Base-by-base conservation (phyloP, 345 rosid genomes). In the Euphorbia peplus region DNA sequence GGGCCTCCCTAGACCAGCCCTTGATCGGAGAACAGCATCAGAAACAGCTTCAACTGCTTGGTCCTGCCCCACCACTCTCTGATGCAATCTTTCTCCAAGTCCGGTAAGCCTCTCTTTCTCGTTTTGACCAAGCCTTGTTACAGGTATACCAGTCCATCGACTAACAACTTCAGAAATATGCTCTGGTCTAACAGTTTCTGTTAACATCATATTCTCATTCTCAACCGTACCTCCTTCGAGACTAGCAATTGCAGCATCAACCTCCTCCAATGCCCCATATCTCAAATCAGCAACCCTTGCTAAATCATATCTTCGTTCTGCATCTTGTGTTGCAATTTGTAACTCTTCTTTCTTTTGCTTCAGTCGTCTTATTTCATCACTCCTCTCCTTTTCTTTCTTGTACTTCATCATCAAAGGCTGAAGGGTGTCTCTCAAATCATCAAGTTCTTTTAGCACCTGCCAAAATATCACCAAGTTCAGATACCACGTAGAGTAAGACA, bases 101-200 rank as follows among this genome's bases (percentile, higher is more conserved):
- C 97, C 97, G 55, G 88, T 83, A 58, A 93, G 42, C 79, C 92
- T 84, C 52, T 84, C 93, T 66, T 89, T 93, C 11, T 91, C 98
- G 30, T 89, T 82, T 80, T 88, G 95, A 28, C 97, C 95, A 0
- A 93, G 97, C 72, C 98, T 87, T 11, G 91, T 89, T 5, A 93
- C 91, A 18, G 98, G 91, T 37, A 93, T 85, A 47, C 98, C 97
- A 21, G 97, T 93, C 97, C 97, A 93, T 2, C 96, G 86, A 71
- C 96, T 85, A 60, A 91, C 98, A 16, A 91, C 98, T 66, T 93
- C 98, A 0, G 95, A 95, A 57, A 93, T 93, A 3, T 91, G 97
- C 0, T 93, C 98, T 0, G 97, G 95, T 14, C 88, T 92, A 44
- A 93, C 98, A 0, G 87, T 83, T 71, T 93, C 97, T 0, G 98